phyloP scores from a whole-genome alignment of 2,329 filamentous ascomycete genomes.

The Aureobasidium sp. region DNA sequence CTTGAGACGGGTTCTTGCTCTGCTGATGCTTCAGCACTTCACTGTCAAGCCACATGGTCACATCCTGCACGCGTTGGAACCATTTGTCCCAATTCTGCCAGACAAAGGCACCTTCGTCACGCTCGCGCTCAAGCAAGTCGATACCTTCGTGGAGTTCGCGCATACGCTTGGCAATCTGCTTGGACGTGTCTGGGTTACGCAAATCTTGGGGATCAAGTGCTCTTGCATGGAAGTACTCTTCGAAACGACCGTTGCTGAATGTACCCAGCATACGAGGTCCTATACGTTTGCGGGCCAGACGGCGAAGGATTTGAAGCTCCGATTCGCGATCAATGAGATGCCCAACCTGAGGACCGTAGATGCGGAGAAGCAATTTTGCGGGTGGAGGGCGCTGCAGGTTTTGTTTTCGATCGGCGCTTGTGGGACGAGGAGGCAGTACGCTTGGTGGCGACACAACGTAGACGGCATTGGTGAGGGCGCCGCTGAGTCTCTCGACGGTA shows the following conservation, averaged over 20 bases:
- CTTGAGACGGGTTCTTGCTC: constrained; percentile 19
- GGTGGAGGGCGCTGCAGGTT: constrained; percentile 29
- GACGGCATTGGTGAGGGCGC: constrained; percentile 90
- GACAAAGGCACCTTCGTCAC: constrained; percentile 68
- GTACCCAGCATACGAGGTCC: constrained; percentile 85
- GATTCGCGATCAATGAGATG: constrained; percentile 90
- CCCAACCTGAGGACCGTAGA: constrained; percentile 92
- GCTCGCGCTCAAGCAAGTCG: constrained; percentile 71
- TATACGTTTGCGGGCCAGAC: constrained; percentile 84
- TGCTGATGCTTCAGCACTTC: constrained; percentile 39
- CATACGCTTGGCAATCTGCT: constrained; percentile 95
- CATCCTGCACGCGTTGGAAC: constrained; percentile 59
- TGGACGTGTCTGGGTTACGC: constrained; percentile 71
- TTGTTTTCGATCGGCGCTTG: constrained; percentile 27
- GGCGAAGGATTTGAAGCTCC: constrained; percentile 75
- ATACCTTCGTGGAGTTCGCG: constrained; percentile 90
- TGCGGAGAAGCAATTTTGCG: constrained; percentile 72
- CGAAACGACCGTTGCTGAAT: constrained; percentile 90
- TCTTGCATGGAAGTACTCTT: constrained; percentile 82
- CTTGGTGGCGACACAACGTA: constrained; percentile 83
- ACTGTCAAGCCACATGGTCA: constrained; percentile 49
- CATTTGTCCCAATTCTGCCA: constrained; percentile 95
- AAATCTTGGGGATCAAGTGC: constrained; percentile 70
- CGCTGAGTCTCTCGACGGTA: constrained; percentile 68
- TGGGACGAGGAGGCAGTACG: constrained; percentile 39